These are phyloP conservation scores for Bruguiera gymnorhiza DNA, from an alignment of 345 rosid genomes.

Conservation along the genomic window DNA sequence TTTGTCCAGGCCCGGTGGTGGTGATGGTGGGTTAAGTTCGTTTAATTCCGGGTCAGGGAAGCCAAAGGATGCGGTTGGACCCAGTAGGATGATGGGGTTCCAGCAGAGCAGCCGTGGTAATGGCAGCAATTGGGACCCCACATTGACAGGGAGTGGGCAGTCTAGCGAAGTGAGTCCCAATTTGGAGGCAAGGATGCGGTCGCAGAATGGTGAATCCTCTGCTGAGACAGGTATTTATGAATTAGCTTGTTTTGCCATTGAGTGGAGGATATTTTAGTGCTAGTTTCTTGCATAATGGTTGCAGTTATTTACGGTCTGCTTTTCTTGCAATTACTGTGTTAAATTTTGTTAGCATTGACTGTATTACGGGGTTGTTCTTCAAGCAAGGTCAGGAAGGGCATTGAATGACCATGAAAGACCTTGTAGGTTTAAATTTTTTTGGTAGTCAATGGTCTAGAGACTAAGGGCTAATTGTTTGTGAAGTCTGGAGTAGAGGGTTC, in stretches of 20 bases:
- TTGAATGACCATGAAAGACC: too few species aligned
- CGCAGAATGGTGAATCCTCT: constrained; percentile 66
- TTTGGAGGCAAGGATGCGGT: constrained; percentile 45
- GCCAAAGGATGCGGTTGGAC: constrained; percentile 50
- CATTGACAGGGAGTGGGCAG: constrained; percentile 49
- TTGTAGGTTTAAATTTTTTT: not conserved
- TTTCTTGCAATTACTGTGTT: too few species aligned
- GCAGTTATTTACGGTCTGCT: not conserved
- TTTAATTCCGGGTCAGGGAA: constrained; percentile 32
- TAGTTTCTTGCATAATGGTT: not conserved
- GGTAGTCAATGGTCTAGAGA: not conserved
- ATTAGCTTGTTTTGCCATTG: not conserved
- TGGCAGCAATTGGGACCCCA: constrained; percentile 39
- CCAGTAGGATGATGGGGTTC: constrained; percentile 40
- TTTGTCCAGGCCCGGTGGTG: constrained; percentile 55
- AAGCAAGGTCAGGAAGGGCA: too few species aligned
- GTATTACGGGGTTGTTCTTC: too few species aligned
- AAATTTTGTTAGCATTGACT: too few species aligned
- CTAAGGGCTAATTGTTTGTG: not conserved
- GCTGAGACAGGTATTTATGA: constrained; percentile 49
- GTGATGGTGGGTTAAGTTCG: constrained; percentile 38
- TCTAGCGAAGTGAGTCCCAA: constrained; percentile 60
- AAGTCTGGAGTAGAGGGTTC: not conserved
- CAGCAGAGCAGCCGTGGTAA: constrained; percentile 40
- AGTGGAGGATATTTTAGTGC: not conserved